Evolutionary conservation across 2,329 filamentous ascomycete species (phyloP).

Genomic region (Colletotrichum cereale): DNA sequence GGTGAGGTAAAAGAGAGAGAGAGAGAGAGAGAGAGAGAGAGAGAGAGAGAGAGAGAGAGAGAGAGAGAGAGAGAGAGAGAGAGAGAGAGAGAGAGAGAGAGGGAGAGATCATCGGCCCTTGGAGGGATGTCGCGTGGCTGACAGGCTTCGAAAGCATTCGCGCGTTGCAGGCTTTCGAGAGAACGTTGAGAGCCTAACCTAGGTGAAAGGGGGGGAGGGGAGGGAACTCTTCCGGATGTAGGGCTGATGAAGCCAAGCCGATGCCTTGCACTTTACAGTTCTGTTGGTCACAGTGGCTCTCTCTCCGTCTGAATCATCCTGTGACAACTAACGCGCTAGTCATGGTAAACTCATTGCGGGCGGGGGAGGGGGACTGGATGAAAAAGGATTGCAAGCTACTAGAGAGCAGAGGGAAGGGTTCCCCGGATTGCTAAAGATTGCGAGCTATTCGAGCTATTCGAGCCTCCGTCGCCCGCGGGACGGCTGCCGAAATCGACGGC

Average conservation of each 20-base stretch:
- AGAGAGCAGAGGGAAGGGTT: not conserved
- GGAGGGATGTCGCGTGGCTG: not conserved
- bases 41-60: no score
- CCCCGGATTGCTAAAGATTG: constrained; percentile 6
- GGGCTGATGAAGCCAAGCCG: not conserved
- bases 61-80: no score
- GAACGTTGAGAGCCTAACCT: not conserved
- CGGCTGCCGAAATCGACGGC: constrained; percentile 7
- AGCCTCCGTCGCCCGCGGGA: not conserved
- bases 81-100: no score
- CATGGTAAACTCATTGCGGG: not conserved
- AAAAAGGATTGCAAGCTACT: not conserved
- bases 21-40: no score
- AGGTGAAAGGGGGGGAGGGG: not conserved
- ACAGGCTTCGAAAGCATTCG: not conserved
- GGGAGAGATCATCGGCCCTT: not conserved
- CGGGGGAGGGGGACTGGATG: not conserved
- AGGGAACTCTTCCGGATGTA: not conserved
- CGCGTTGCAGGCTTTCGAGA: not conserved
- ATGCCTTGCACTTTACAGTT: not conserved
- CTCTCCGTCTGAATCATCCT: not conserved
- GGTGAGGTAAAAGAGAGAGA: no score
- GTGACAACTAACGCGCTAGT: not conserved
- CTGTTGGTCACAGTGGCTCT: not conserved
- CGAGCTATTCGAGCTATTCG: constrained; percentile 3